phyloP scores from a whole-genome alignment of 1,284 basidiomycete species.

The Leccinum olivaceoglutinosum region DNA sequence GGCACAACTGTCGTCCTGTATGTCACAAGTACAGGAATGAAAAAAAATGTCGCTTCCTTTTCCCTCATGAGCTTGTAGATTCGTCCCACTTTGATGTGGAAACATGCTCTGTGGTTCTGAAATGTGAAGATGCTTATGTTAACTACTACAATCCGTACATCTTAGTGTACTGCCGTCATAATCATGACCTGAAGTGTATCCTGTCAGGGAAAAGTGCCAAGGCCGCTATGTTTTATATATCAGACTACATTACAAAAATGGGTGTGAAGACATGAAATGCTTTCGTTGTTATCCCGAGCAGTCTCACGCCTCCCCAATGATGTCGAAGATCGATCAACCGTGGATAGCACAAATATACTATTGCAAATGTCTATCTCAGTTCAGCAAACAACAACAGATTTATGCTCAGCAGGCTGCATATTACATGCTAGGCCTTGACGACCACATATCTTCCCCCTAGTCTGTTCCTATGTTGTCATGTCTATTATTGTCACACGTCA shows the following conservation, averaged over 20 bases:
- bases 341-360: neutral
- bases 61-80: constrained; percentile 9
- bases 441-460: constrained; percentile 6
- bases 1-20: neutral
- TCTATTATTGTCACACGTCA: too few relatives aligned
- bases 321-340: too few relatives aligned
- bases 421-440: constrained; percentile 8
- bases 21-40: constrained; percentile 8
- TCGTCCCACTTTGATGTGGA: constrained; percentile 8
- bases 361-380: constrained; percentile 14
- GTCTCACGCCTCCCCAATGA: too few relatives aligned
- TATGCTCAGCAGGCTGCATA: constrained; percentile 11
- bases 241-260: constrained; percentile 15
- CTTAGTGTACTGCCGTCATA: constrained; percentile 14
- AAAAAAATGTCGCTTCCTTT: constrained; percentile 1
- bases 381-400: constrained; percentile 11
- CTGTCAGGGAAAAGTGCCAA: constrained; percentile 10
- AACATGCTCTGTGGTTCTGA: neutral
- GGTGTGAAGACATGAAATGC: constrained; percentile 7
- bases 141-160: constrained; percentile 11
- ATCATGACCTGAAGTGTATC: constrained; percentile 18
- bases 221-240: constrained; percentile 17
- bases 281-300: constrained; percentile 4
- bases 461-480: neutral
- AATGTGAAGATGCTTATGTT: constrained; percentile 5